Base-by-base conservation (phyloP, 495 filamentous ascomycete species). In the Penicillium silybi region DNA sequence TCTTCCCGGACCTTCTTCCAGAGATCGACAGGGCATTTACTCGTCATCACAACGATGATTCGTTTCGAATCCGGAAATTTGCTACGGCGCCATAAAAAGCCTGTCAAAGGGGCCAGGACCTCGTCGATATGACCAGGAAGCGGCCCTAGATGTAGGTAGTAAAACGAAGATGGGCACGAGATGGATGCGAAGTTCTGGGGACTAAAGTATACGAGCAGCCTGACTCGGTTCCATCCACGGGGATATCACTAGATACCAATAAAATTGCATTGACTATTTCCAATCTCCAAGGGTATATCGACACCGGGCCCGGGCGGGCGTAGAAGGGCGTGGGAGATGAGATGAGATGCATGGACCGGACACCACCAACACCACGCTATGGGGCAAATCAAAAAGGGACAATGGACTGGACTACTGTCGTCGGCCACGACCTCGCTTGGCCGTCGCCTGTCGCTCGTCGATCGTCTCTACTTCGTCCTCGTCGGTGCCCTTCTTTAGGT, bases 401-500 rank as follows among this genome's bases (percentile, higher is more conserved):
- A 34, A 39, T 16, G 41, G 4, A 38, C n/a, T n/a, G 23, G n/a
- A 16, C 56, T 59, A 76, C 44, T 66, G 63, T 16, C 70, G 62
- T 48, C 74, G 66, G 9, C 69, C 69, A 45, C 74, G 56, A 34
- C 73, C 72, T 44, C 80, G 71, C 51, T 88, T 84, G 32, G 80
- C 87, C 55, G 88, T 87, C 64, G 89, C 88, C 68, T 90, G 89
- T 44, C 83, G 84, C 61, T 87, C 84, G 50, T 82, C 80, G 26
- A 81, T 75, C 46, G 80, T 79, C 60, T 90, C 88, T 46, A 89
- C 85, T 56, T 96, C 92, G 48, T 96, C 91, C 57, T 96, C 92
- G 50, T 96, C 90, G 46, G 88, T 84, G 2, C 92, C 92, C 65
- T 97, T 97, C 66, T 89, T 89, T 13, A 97, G 74, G 63, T 90